phyloP scores from a whole-genome alignment of 805 yeast species.

The Komagataella populi region DNA sequence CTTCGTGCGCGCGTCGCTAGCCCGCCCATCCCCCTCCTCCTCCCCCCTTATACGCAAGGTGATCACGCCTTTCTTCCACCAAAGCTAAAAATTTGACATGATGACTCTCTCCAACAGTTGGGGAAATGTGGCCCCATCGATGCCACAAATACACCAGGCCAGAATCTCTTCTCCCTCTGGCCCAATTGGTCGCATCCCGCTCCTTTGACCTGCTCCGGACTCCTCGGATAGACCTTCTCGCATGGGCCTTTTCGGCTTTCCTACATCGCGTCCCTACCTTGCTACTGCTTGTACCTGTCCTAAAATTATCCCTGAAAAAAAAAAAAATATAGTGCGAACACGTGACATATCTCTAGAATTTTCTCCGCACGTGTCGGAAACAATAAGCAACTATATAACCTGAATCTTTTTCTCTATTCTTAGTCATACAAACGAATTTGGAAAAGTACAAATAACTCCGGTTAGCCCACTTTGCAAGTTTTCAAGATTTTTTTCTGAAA shows the following conservation, averaged over 20 bases:
- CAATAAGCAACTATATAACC: background rate
- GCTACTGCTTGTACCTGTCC: background rate
- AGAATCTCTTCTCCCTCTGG: no score
- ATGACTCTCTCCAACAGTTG: background rate
- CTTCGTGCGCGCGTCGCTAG: background rate
- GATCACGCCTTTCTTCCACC: background rate
- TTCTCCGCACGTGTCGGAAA: background rate
- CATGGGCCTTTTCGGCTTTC: background rate
- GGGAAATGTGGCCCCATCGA: background rate
- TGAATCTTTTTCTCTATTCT: background rate
- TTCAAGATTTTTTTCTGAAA: background rate
- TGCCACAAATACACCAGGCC: background rate
- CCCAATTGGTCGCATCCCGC: background rate
- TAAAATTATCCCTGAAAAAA: background rate
- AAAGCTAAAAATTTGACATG: background rate
- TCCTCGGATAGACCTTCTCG: background rate
- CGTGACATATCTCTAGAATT: background rate
- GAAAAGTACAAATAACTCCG: background rate
- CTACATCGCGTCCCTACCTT: background rate
- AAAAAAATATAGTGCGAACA: background rate
- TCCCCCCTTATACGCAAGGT: background rate
- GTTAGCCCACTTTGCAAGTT: background rate
- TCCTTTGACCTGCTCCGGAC: background rate
- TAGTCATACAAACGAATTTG: background rate
- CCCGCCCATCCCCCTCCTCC: background rate